Percentiles rank a stretch among this genome's conserved stretches.
These are phyloP conservation scores for Fragaria nilgerrensis DNA, from an alignment of 306 rosid species.

Conservation along the genomic window DNA sequence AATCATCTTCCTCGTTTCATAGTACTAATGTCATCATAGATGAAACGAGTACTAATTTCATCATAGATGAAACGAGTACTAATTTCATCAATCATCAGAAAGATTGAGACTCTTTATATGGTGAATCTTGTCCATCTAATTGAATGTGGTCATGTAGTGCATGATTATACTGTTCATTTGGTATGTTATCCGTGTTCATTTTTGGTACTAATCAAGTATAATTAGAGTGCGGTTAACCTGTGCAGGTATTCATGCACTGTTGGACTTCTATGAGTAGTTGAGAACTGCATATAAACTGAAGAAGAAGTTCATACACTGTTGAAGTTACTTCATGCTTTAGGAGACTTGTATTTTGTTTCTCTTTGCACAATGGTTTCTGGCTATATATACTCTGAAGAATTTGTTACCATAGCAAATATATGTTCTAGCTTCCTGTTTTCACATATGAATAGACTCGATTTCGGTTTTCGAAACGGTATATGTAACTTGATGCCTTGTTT, in stretches of 20 bases:
- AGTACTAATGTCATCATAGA: no score
- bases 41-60: no score
- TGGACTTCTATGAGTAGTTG: background rate
- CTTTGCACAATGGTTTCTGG: background rate
- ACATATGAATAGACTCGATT: background rate
- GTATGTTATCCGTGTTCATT: background rate
- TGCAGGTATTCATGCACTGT: background rate
- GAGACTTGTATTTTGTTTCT: background rate
- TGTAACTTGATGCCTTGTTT: background rate
- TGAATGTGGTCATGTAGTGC: no score
- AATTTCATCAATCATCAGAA: no score
- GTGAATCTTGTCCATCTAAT: no score
- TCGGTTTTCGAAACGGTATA: background rate
- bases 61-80: no score
- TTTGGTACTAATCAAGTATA: background rate
- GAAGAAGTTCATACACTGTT: background rate
- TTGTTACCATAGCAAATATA: background rate
- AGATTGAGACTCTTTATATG: no score
- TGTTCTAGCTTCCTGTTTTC: background rate
- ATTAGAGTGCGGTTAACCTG: background rate
- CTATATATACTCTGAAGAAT: no score
- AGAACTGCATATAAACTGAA: background rate
- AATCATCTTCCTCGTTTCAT: background rate
- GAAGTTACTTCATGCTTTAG: background rate
- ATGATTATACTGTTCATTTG: background rate